A percentile compares a stretch with the other conserved stretches of the same genome.
phyloP scores from a whole-genome alignment of 2,329 filamentous ascomycete species.

The Aspergillus sojae region DNA sequence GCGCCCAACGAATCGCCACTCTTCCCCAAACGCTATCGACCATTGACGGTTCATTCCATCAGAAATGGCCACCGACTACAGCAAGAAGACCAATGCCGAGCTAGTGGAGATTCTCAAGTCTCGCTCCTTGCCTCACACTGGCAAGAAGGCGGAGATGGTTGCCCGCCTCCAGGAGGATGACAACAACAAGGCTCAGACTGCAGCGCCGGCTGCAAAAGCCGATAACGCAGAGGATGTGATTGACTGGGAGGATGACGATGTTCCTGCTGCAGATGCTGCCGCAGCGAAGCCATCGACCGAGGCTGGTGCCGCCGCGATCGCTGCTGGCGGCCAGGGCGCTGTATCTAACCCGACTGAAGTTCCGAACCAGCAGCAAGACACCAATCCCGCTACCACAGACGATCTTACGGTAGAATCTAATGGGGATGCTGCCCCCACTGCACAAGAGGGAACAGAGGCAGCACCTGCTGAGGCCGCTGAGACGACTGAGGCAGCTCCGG shows the following conservation, averaged over 20 bases:
- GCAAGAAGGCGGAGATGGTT: slow-evolving; percentile 54
- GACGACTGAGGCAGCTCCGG: slow-evolving; percentile 21
- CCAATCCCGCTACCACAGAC: slow-evolving; percentile 41
- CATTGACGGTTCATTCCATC: slow-evolving; percentile 1
- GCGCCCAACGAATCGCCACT: slow-evolving; percentile 6
- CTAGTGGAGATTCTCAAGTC: slow-evolving; percentile 53
- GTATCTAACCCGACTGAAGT: slow-evolving; percentile 43
- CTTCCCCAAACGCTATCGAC: slow-evolving; percentile 1
- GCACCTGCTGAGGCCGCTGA: slow-evolving; percentile 16
- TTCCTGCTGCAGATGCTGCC: slow-evolving; percentile 28
- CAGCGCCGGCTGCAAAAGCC: slow-evolving; percentile 29
- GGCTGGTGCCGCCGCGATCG: slow-evolving; percentile 36
- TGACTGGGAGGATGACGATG: slow-evolving; percentile 49
- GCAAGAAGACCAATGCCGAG: slow-evolving; percentile 54
- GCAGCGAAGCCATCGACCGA: slow-evolving; percentile 33
- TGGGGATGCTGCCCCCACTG: slow-evolving; percentile 20
- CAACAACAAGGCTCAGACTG: slow-evolving; percentile 22
- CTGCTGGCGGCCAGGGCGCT: slow-evolving; percentile 41
- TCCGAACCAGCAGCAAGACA: slow-evolving; percentile 42
- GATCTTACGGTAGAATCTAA: slow-evolving; percentile 41
- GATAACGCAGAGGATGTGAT: slow-evolving; percentile 46
- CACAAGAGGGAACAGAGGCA: slow-evolving; percentile 20
- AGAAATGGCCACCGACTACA: slow-evolving; percentile 49
- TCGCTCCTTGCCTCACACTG: slow-evolving; percentile 50
- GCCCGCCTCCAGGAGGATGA: slow-evolving; percentile 51